Percentiles rank a stretch among this genome's conserved stretches.
Evolutionary conservation across 495 filamentous ascomycete species (phyloP).

Genomic region (Penicillium subrubescens): DNA sequence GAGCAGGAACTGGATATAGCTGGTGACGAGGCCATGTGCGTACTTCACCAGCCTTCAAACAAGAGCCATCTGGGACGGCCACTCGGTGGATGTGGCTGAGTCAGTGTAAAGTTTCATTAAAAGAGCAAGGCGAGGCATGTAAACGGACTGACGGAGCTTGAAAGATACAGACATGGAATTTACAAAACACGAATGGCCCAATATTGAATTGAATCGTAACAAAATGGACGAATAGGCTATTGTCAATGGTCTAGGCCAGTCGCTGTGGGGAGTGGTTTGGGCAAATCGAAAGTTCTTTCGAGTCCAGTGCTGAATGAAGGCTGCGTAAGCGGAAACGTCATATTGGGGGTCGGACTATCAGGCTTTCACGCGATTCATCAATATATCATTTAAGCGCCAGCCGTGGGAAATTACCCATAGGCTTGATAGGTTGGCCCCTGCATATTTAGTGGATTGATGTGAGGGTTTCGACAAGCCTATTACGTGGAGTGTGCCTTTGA

Average conservation of each 20-base stretch:
- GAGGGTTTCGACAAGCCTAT: conserved; percentile 1
- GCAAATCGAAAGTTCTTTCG: neutral
- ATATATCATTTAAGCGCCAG: conserved; percentile 1
- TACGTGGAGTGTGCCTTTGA: conserved; percentile 11
- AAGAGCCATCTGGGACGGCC: neutral
- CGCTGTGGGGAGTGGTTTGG: neutral
- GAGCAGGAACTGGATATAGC: neutral
- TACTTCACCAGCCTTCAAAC: neutral
- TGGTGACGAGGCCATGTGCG: conserved; percentile 9
- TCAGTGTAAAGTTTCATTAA: neutral
- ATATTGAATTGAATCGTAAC: neutral
- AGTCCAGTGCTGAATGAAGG: neutral
- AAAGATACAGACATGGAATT: neutral
- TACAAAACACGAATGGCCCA: neutral
- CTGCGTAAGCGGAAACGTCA: conserved; percentile 36
- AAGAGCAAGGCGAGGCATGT: neutral
- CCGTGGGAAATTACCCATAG: conserved; percentile 11
- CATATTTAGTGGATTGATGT: conserved; percentile 18
- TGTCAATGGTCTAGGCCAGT: neutral
- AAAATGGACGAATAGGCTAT: neutral
- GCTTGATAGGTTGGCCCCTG: conserved; percentile 27
- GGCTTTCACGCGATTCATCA: conserved; percentile 2
- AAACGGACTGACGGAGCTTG: neutral
- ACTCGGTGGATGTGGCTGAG: neutral
- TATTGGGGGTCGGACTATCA: conserved; percentile 6